Percentiles rank a stretch among this genome's conserved stretches.
These are phyloP conservation scores for Neurospora africana DNA, from an alignment of 495 filamentous ascomycete species.

Conservation along the genomic window DNA sequence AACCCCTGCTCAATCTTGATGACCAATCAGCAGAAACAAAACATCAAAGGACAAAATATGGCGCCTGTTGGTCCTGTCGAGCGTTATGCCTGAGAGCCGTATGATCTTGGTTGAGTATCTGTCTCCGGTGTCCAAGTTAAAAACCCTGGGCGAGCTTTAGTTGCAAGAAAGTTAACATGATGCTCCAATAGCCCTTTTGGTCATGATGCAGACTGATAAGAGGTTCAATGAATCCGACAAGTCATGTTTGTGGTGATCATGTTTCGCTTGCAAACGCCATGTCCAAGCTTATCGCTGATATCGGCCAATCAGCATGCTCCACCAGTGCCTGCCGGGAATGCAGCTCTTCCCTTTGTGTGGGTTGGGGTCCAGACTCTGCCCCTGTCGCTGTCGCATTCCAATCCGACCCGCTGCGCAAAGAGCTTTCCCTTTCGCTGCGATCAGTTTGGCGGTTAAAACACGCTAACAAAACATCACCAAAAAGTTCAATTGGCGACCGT, in stretches of 20 bases:
- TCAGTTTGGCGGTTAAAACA: background rate
- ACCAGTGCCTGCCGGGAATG: background rate
- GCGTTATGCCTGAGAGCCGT: background rate
- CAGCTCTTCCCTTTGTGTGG: background rate
- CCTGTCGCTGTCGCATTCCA: background rate
- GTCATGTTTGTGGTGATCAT: background rate
- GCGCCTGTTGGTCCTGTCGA: background rate
- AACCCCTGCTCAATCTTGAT: background rate
- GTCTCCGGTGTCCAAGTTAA: background rate
- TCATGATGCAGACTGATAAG: background rate
- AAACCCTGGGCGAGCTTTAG: background rate
- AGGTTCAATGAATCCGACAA: background rate
- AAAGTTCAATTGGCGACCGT: background rate
- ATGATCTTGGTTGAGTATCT: background rate
- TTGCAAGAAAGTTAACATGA: background rate
- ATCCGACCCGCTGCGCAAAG: background rate
- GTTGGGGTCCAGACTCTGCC: background rate
- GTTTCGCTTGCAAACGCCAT: background rate
- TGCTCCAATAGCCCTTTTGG: background rate
- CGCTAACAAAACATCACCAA: background rate
- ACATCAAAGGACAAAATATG: background rate
- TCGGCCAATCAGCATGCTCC: background rate
- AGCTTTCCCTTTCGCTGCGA: background rate
- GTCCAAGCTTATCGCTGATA: background rate
- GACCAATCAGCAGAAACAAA: background rate